Evolutionary conservation across 495 filamentous ascomycete species (phyloP), one percentile per base, ranked within the genome.

Genomic region (Aspergillus bertholletiae): DNA sequence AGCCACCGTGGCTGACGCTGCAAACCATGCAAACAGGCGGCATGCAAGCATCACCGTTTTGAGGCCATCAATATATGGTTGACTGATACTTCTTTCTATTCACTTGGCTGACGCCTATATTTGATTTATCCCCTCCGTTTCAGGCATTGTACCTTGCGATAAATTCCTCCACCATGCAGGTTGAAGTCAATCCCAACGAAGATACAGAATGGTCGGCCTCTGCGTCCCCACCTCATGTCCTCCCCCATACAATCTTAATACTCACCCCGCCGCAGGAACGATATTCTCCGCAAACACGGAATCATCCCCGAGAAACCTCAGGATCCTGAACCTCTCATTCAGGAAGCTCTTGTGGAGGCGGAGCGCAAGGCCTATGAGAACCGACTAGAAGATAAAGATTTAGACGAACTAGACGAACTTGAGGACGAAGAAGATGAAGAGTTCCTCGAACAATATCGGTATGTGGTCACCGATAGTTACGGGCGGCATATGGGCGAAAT

Each of bases 251-350:
- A 15, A 44, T 17, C 20, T 44, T 26, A n/a, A 51, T 18, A 26
- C 40, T 39, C 45, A 59, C 54, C 9, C 53, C 21, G 17, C 37
- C 24, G 49, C 67, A 97, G 92, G 93, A 99, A 99, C 65, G 94
- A 99, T 57, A 99, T 99, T 64, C 89, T 99, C 46, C 90, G 94
- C 51, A 92, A 96, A 69, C 91, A 97, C 74, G 89, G 89, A 37
- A 76, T 99, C 49, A 97, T 99, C 52, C 94, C 94, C 12, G 92
- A 97, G 65, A 97, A 96, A 69, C 91, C 93, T 1, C 89, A 93
- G 15, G 95, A 92, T 39, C 92, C 93, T 1, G 96, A 94, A 18
- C 90, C 92, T 13, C 80, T 94, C 58, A 96, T 99, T 62, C 88
- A 97, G 73, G 95, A 97, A 78, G 94, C 94, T n/a, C 79, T 97